These are phyloP conservation scores for Royoungia palumana DNA, from an alignment of 768 basidiomycete species.

Conservation along the genomic window DNA sequence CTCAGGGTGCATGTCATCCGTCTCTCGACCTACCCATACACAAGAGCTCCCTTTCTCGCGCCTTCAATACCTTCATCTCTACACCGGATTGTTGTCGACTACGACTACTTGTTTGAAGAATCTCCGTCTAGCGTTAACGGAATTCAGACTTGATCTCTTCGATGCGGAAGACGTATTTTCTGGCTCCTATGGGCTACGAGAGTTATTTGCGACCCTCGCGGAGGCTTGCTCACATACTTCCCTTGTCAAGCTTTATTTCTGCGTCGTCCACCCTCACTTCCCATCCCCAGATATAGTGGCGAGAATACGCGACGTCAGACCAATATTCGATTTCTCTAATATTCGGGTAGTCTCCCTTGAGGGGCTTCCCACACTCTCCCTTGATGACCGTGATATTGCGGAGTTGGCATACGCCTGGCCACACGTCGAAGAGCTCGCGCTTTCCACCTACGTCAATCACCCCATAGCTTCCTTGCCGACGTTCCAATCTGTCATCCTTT, in stretches of 20 bases:
- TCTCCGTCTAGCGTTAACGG: conserved; percentile 11
- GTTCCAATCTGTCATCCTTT: conserved; percentile 10
- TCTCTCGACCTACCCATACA: background rate
- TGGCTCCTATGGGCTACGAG: conserved; percentile 1
- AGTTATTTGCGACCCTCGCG: conserved; percentile 11
- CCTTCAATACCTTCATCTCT: conserved; percentile 20
- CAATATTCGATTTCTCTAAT: conserved; percentile 11
- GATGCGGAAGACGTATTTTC: conserved; percentile 14
- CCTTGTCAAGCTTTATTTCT: conserved; percentile 12
- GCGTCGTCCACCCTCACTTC: conserved; percentile 13
- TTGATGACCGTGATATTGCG: conserved; percentile 15
- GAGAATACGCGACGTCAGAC: conserved; percentile 11
- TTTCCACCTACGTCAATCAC: conserved; percentile 17
- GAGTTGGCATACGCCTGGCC: conserved; percentile 21
- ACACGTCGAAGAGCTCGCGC: conserved; percentile 15
- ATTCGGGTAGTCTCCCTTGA: conserved; percentile 17
- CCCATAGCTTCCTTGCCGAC: conserved; percentile 19
- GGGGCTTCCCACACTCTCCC: conserved; percentile 10
- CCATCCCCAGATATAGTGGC: background rate
- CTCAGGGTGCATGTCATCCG: conserved; percentile 8
- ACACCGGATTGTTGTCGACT: conserved; percentile 13
- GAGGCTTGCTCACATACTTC: conserved; percentile 11
- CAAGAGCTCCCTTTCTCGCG: conserved; percentile 3
- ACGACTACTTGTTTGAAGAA: conserved; percentile 3
- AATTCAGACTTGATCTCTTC: conserved; percentile 23